phyloP scores from a whole-genome alignment of 768 basidiomycete species.

The Tylopilus felleus region DNA sequence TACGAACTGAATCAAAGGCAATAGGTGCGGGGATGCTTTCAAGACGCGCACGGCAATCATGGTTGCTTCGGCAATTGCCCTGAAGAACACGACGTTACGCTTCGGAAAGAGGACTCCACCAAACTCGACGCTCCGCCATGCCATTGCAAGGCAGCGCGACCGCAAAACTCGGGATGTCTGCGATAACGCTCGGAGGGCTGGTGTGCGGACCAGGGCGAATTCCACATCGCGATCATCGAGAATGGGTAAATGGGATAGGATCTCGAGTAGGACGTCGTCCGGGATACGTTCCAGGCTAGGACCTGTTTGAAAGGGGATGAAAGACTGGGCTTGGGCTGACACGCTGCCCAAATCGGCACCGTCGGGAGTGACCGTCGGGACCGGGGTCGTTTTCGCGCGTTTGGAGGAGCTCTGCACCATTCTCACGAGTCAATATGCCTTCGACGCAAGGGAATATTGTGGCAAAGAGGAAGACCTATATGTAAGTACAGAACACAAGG shows the following conservation, averaged over 20 bases:
- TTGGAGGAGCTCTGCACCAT: neutral
- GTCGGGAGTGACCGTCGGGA: neutral
- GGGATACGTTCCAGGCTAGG: constrained; percentile 8
- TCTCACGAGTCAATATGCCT: neutral
- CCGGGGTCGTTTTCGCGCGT: neutral
- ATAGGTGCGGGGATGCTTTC: constrained; percentile 1
- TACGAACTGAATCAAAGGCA: constrained; percentile 5
- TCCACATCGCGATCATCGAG: no score
- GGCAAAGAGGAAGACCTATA: neutral
- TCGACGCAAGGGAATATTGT: neutral
- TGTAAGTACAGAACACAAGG: no score
- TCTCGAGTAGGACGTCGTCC: constrained; percentile 11
- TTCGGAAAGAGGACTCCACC: neutral
- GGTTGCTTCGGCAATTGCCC: neutral
- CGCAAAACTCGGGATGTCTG: constrained; percentile 6
- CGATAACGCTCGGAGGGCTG: no score
- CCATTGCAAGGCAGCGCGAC: constrained; percentile 10
- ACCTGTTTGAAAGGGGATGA: neutral
- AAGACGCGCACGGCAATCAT: neutral
- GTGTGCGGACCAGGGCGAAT: no score
- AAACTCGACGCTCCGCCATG: constrained; percentile 1
- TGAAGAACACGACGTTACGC: neutral
- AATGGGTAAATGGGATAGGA: constrained; percentile 9
- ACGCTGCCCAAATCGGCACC: neutral
- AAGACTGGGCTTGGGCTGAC: neutral